Evolutionary conservation across 192 early-diverging fungal genomes (phyloP), one percentile per base, ranked within the genome.

Genomic region (Lunasporangiospora selenospora): DNA sequence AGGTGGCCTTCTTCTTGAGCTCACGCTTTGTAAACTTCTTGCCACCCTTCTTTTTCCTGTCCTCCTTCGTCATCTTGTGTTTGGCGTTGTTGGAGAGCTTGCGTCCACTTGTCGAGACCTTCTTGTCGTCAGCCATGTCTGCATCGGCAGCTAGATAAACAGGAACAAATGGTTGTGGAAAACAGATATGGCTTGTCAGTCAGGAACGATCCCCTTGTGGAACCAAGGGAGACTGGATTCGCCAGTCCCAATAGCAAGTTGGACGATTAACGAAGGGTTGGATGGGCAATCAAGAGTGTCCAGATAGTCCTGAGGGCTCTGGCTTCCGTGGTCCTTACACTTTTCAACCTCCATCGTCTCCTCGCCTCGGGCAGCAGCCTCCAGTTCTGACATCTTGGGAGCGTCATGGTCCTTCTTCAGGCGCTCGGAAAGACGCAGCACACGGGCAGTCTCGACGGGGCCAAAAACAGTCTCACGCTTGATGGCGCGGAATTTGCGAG

Each of bases 381-480:
- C 69, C 18, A 73, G 69, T 30, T 73, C 69, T 13, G 69, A 73
- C 19, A 60, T 73, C 69, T 73, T 73, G 42, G 69, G 69, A 15
- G 60, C 69, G 36, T 73, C 39, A 30, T 59, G 60, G 31, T 73
- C 69, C 60, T 73, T 73, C 54, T 73, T 73, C 54, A 73, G 54
- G 26, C 69, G 69, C 43, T 73, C 69, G 27, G 69, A 41, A 37
- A 86, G 53, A 45, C 85, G 76, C 27, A 63, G 59, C 4, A 79
- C 51, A 42, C 84, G 82, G 19, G 77, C 77, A 55, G 76, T 76
- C 49, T 86, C 85, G 31, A 85, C 81, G 46, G 84, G 79, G 34
- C 67, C 70, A 40, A 85, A 88, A 26, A 88, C 44, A 7, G 51
- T 63, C 38, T 83, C 67, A 52, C 86, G 83, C 75, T 85, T 86